Conservation (phyloP, 2,329 filamentous ascomycete genomes). For the Magnaporthiopsis poae region DNA sequence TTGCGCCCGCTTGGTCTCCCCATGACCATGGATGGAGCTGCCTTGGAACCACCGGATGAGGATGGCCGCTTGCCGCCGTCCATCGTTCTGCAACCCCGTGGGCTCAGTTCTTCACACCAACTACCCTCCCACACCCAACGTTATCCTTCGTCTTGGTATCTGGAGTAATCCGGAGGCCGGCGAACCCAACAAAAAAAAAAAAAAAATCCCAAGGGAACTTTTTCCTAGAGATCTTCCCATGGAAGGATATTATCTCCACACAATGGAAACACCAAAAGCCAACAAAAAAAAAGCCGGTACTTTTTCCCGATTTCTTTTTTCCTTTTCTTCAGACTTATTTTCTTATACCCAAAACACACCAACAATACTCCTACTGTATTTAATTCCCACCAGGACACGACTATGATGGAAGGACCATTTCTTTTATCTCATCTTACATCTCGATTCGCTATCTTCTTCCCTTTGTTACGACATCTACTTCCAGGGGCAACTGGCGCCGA, state of each 20-base stretch:
- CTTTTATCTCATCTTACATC: neutral
- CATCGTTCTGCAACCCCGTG: neutral
- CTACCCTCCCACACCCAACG: neutral
- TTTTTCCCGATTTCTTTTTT: neutral
- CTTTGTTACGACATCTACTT: constrained; percentile 1
- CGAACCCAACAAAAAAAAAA: neutral
- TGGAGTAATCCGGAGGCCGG: neutral
- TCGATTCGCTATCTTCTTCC: neutral
- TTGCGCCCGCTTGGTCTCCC: neutral
- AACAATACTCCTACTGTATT: constrained; percentile 5
- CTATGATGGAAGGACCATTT: neutral
- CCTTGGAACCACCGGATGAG: neutral
- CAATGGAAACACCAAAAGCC: constrained; percentile 4
- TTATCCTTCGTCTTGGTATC: neutral
- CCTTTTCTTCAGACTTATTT: neutral
- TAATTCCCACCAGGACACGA: constrained; percentile 1
- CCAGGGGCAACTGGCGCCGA: neutral
- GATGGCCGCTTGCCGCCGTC: neutral
- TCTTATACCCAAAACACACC: constrained; percentile 1
- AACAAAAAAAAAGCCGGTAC: constrained; percentile 7
- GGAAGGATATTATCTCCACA: neutral
- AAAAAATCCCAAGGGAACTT: neutral
- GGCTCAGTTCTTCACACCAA: neutral
- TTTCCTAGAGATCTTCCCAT: neutral
- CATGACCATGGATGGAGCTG: neutral